phyloP scores from a whole-genome alignment of 2,329 filamentous ascomycete genomes.

The Sclerotinia trifoliorum region DNA sequence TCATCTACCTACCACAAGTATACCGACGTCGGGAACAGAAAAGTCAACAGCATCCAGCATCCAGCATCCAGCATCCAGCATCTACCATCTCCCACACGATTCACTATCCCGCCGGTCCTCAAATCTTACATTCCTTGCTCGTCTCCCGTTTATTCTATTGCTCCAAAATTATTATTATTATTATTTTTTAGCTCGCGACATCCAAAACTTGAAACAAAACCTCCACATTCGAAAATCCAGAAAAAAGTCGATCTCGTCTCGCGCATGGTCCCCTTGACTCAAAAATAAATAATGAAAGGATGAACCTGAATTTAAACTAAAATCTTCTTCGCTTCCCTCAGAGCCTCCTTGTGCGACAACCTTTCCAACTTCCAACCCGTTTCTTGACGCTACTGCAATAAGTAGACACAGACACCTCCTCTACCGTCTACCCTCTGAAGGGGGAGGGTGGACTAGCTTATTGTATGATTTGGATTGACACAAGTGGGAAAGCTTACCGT shows the following conservation, averaged over 20 bases:
- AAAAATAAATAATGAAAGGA: constrained; percentile 15
- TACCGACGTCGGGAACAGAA: background rate
- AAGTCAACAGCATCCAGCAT: background rate
- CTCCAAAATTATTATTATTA: background rate
- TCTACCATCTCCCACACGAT: background rate
- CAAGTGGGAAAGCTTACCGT: background rate
- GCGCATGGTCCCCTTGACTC: constrained; percentile 12
- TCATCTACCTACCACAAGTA: too few relatives aligned
- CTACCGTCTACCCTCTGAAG: background rate
- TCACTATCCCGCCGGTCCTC: background rate
- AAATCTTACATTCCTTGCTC: constrained; percentile 20
- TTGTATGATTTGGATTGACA: background rate
- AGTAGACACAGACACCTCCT: background rate
- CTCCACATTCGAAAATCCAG: background rate
- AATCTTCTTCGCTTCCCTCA: background rate
- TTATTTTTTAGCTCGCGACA: background rate
- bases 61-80: background rate
- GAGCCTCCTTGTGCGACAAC: background rate
- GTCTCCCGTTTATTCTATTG: background rate
- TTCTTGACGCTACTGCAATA: constrained; percentile 19
- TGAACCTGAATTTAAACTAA: constrained; percentile 14
- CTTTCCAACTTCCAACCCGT: constrained; percentile 5
- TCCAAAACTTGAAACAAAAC: constrained; percentile 17
- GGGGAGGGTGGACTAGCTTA: constrained; percentile 4
- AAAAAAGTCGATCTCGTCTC: constrained; percentile 11